Percentiles rank a stretch among this genome's conserved stretches.
These are phyloP conservation scores for Coemansia furcata DNA, from an alignment of 192 early-diverging fungal species.

Conservation along the genomic window DNA sequence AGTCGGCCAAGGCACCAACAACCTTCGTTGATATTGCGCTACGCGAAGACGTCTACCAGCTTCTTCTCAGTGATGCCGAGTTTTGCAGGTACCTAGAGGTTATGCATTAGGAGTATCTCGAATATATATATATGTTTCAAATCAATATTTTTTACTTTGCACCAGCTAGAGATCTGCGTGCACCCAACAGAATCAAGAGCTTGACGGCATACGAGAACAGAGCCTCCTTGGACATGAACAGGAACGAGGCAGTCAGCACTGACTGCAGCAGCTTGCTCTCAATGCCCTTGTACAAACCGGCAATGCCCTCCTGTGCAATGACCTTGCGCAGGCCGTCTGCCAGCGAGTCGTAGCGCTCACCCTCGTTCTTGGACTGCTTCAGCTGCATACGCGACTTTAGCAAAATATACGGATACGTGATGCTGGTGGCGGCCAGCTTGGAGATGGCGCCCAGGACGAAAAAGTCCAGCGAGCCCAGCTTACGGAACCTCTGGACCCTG, in stretches of 20 bases:
- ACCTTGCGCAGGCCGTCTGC: conserved; percentile 92
- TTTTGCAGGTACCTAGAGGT: conserved; percentile 25
- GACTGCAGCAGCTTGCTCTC: conserved; percentile 94
- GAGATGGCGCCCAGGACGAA: conserved; percentile 94
- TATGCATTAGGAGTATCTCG: neutral
- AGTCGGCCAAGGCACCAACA: neutral
- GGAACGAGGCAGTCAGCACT: conserved; percentile 91
- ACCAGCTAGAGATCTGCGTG: conserved; percentile 43
- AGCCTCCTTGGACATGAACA: conserved; percentile 91
- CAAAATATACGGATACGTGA: conserved; percentile 99
- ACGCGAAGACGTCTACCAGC: conserved; percentile 18
- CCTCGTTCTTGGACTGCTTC: conserved; percentile 76
- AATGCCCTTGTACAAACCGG: conserved; percentile 87
- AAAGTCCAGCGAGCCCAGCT: conserved; percentile 82
- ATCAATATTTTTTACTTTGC: conserved; percentile 11
- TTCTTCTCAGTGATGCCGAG: conserved; percentile 18
- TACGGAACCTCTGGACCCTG: conserved; percentile 58
- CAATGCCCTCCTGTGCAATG: conserved; percentile 82
- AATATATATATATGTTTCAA: too few relatives aligned
- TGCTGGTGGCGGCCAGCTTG: conserved; percentile 91
- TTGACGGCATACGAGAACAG: conserved; percentile 71
- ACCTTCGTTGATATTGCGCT: conserved; percentile 24
- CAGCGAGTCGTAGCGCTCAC: conserved; percentile 74
- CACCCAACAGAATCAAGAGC: conserved; percentile 43
- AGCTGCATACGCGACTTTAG: conserved; percentile 98